Evolutionary conservation across 2,329 filamentous ascomycete genomes (phyloP).

Genomic region (Fusarium agapanthi): DNA sequence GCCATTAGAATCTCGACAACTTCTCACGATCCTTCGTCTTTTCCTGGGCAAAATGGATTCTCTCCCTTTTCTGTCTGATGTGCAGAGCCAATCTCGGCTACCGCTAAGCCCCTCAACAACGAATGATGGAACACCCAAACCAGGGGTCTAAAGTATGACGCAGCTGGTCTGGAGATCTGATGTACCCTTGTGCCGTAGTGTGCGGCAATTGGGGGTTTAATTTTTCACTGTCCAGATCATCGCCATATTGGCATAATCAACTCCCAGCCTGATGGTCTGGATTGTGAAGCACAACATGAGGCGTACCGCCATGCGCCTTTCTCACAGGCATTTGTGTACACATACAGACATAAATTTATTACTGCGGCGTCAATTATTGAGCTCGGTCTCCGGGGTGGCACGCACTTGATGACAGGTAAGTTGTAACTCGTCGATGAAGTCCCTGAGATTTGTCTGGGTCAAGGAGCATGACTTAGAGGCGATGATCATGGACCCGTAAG

Average conservation of each 20-base stretch:
- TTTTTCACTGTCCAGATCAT: neutral
- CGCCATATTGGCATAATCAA: neutral
- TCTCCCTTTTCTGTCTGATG: conserved; percentile 15
- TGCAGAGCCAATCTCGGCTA: conserved; percentile 32
- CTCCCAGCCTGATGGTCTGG: neutral
- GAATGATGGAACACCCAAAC: conserved; percentile 18
- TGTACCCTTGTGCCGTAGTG: conserved; percentile 14
- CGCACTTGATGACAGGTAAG: conserved; percentile 5
- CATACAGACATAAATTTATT: neutral
- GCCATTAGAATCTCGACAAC: conserved; percentile 16
- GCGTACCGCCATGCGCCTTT: neutral
- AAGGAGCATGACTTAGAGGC: neutral
- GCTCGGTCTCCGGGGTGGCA: conserved; percentile 13
- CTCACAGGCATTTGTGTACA: neutral
- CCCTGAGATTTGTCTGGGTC: neutral
- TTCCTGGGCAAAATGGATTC: neutral
- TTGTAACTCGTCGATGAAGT: neutral
- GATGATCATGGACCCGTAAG: conserved; percentile 21
- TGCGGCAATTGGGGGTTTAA: conserved; percentile 10
- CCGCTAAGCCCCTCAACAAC: conserved; percentile 28
- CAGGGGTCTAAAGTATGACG: conserved; percentile 30
- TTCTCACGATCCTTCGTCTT: neutral
- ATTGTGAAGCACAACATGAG: neutral
- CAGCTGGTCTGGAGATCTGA: conserved; percentile 15
- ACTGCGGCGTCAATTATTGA: conserved; percentile 8